These are phyloP conservation scores for Fusarium sp. DNA, from an alignment of 2,329 filamentous ascomycete species.

Conservation along the genomic window DNA sequence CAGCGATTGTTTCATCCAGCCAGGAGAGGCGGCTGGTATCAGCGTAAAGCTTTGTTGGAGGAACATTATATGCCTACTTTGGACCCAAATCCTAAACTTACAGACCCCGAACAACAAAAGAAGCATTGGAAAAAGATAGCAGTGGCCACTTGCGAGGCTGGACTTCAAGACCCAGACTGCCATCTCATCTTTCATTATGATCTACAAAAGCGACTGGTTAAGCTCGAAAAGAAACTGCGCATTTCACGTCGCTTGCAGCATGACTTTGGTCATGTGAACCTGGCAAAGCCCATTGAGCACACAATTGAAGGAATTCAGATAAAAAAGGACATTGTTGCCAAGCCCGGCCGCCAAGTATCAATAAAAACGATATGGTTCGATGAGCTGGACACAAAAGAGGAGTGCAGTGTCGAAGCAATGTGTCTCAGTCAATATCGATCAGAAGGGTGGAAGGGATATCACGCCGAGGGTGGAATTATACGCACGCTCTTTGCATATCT, in stretches of 20 bases:
- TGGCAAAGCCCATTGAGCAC: conserved; percentile 80
- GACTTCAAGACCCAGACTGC: conserved; percentile 86
- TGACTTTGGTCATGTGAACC: conserved; percentile 86
- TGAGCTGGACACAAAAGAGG: conserved; percentile 71
- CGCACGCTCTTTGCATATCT: conserved; percentile 92
- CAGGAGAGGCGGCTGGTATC: conserved; percentile 91
- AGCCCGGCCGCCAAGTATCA: conserved; percentile 56
- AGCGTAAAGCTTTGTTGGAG: conserved; percentile 91
- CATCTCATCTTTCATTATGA: conserved; percentile 96
- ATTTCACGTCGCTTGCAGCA: conserved; percentile 89
- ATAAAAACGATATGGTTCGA: conserved; percentile 91
- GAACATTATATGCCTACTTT: conserved; percentile 90
- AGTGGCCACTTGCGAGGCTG: conserved; percentile 83
- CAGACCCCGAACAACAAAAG: conserved; percentile 67
- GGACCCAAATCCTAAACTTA: conserved; percentile 54
- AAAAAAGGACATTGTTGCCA: conserved; percentile 65
- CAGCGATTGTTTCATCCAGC: conserved; percentile 89
- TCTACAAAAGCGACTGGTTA: conserved; percentile 90
- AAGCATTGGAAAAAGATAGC: conserved; percentile 85
- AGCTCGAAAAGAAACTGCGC: conserved; percentile 86
- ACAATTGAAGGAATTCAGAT: conserved; percentile 82
- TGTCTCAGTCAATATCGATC: conserved; percentile 86
- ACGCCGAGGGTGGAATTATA: conserved; percentile 90
- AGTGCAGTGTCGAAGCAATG: conserved; percentile 94
- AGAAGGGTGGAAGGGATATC: conserved; percentile 93